phyloP scores from a whole-genome alignment of 257 asterid genomes.

The Cruciata laevipes region DNA sequence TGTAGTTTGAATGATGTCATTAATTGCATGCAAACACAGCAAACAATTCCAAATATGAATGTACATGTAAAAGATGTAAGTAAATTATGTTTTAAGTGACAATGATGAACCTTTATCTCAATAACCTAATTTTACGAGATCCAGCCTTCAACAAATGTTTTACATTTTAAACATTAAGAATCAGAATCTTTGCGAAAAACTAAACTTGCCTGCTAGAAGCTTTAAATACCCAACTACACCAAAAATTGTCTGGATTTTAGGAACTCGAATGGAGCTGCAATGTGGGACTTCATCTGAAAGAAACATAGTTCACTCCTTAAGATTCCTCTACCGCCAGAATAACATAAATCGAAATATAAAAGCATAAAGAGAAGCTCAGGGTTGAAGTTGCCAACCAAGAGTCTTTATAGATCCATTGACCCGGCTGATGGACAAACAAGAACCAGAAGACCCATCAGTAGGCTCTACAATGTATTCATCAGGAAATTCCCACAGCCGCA shows the following conservation, averaged over 20 bases:
- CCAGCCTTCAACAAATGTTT: background rate
- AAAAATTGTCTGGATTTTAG: conserved; percentile 55
- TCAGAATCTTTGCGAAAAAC: conserved; percentile 23
- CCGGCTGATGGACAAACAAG: conserved; percentile 58
- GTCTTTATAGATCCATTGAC: conserved; percentile 51
- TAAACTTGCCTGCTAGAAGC: conserved; percentile 59
- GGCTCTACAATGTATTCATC: conserved; percentile 83
- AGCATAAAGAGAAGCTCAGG: background rate
- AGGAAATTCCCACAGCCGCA: conserved; percentile 91
- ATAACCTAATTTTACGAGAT: background rate
- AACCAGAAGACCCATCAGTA: conserved; percentile 69
- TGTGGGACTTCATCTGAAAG: conserved; percentile 57
- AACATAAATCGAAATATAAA: background rate
- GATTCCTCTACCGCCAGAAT: background rate
- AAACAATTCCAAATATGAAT: background rate
- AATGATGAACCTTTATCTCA: background rate
- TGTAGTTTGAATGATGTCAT: conserved; percentile 2
- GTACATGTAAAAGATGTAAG: background rate
- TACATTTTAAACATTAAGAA: background rate
- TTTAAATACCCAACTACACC: conserved; percentile 83
- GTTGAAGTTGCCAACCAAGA: conserved; percentile 32
- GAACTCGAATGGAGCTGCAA: conserved; percentile 49
- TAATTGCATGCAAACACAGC: background rate
- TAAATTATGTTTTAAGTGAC: background rate
- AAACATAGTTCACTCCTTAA: background rate